Conservation (phyloP, 1,284 basidiomycete species). For the Malassezia arunalokei region DNA sequence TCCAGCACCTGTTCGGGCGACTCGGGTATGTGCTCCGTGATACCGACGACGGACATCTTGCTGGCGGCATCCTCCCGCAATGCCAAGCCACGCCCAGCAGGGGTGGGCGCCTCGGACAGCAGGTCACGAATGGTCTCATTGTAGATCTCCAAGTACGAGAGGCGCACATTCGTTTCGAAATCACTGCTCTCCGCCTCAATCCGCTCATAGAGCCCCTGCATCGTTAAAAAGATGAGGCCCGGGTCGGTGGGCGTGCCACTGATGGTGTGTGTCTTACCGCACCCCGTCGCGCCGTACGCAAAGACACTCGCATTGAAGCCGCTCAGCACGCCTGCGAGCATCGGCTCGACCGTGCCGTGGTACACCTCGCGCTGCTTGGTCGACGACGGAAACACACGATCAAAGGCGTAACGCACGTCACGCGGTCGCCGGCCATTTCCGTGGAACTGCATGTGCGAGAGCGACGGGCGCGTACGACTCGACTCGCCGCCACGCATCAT, state of each 20-base stretch:
- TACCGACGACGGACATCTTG: slow-evolving; percentile 44
- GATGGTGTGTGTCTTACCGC: slow-evolving; percentile 46
- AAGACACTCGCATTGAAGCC: slow-evolving; percentile 46
- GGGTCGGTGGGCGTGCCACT: slow-evolving; percentile 38
- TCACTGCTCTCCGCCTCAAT: slow-evolving; percentile 33
- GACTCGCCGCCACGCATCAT: neutral
- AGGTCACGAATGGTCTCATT: slow-evolving; percentile 45
- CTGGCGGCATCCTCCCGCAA: slow-evolving; percentile 40
- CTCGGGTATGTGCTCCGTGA: slow-evolving; percentile 41
- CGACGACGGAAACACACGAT: slow-evolving; percentile 38
- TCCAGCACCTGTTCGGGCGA: slow-evolving; percentile 39
- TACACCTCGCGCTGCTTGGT: slow-evolving; percentile 37
- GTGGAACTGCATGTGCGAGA: slow-evolving; percentile 7
- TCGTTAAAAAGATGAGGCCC: slow-evolving; percentile 45
- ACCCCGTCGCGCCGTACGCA: slow-evolving; percentile 45
- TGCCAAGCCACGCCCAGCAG: slow-evolving; percentile 35
- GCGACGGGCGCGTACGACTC: neutral
- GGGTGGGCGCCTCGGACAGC: slow-evolving; percentile 36
- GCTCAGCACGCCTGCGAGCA: slow-evolving; percentile 38
- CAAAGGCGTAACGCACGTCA: slow-evolving; percentile 44
- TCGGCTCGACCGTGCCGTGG: slow-evolving; percentile 34
- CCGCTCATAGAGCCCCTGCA: slow-evolving; percentile 42
- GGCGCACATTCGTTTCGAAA: slow-evolving; percentile 36
- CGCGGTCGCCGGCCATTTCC: slow-evolving; percentile 15
- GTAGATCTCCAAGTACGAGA: slow-evolving; percentile 46